Evolutionary conservation across 208 protist species (phyloP).

Genomic region (Naegleria fowleri): DNA sequence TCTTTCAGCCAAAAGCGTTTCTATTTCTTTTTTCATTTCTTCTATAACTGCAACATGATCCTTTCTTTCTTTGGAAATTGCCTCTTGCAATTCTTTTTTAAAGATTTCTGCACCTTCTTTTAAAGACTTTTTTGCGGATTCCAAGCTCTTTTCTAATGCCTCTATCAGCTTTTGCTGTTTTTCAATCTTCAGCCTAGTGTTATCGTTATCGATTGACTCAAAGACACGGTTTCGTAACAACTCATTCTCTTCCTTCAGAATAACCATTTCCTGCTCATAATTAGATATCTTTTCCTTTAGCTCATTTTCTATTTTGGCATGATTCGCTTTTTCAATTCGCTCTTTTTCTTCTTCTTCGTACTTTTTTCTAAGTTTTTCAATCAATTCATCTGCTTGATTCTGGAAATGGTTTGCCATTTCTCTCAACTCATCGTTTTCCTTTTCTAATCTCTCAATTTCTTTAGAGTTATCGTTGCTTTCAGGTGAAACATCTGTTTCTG

Average conservation of each 20-base stretch:
- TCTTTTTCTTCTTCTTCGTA: not conserved
- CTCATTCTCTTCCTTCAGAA: not conserved
- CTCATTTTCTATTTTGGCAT: not conserved
- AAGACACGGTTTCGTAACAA: not conserved
- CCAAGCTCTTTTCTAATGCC: not conserved
- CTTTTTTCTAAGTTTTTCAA: not conserved
- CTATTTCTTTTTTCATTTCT: not conserved
- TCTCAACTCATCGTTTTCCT: not conserved
- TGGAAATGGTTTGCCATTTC: not conserved
- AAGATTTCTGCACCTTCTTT: not conserved
- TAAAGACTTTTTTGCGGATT: not conserved
- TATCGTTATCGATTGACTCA: not conserved
- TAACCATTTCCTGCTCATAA: not conserved
- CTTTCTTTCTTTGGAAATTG: not conserved
- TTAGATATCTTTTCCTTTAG: not conserved
- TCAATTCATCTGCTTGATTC: not conserved
- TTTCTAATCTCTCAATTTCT: not conserved
- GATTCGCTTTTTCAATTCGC: not conserved
- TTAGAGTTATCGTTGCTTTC: not conserved
- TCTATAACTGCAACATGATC: not conserved
- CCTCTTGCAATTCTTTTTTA: not conserved
- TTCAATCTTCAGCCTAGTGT: not conserved
- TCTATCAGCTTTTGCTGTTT: not conserved
- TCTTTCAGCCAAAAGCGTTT: not conserved
- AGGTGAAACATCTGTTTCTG: not conserved